These are phyloP conservation scores for Komagataella kurtzmanii DNA, from an alignment of 805 yeast genomes.

Conservation along the genomic window DNA sequence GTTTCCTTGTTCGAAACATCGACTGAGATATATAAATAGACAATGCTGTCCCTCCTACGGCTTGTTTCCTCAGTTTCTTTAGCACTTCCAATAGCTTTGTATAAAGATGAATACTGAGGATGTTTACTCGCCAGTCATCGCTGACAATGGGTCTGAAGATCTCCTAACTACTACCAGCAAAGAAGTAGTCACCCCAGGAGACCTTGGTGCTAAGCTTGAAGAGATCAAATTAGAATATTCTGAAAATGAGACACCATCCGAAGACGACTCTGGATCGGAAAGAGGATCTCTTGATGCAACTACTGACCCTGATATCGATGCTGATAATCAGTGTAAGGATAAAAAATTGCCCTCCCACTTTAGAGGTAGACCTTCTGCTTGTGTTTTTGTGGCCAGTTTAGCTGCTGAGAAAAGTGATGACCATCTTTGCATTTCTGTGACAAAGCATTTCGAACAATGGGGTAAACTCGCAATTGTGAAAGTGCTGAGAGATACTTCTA, in stretches of 20 bases:
- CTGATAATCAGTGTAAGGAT: not conserved
- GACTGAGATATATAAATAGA: not conserved
- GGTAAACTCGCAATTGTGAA: slow-evolving; percentile 65
- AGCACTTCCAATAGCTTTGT: not conserved
- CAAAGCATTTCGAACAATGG: slow-evolving; percentile 54
- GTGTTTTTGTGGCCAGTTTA: slow-evolving; percentile 84
- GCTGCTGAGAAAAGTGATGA: slow-evolving; percentile 56
- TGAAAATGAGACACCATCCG: not conserved
- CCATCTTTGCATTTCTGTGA: slow-evolving; percentile 55
- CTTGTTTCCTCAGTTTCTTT: not conserved
- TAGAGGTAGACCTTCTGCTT: slow-evolving; percentile 65
- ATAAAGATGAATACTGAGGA: not conserved
- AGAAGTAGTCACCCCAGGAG: not conserved
- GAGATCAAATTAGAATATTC: not conserved
- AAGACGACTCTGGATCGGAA: not conserved
- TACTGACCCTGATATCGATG: not conserved
- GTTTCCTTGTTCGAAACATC: not conserved
- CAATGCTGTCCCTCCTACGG: not conserved
- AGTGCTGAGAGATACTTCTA: slow-evolving; percentile 68
- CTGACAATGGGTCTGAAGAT: not conserved
- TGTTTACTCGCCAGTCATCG: not conserved
- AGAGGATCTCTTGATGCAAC: not conserved
- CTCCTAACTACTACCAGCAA: not conserved
- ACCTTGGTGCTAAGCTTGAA: not conserved
- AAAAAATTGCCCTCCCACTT: not conserved